Evolutionary conservation across 352 stramenopile species (phyloP).

Genomic region (Salisapilia sapeloensis): DNA sequence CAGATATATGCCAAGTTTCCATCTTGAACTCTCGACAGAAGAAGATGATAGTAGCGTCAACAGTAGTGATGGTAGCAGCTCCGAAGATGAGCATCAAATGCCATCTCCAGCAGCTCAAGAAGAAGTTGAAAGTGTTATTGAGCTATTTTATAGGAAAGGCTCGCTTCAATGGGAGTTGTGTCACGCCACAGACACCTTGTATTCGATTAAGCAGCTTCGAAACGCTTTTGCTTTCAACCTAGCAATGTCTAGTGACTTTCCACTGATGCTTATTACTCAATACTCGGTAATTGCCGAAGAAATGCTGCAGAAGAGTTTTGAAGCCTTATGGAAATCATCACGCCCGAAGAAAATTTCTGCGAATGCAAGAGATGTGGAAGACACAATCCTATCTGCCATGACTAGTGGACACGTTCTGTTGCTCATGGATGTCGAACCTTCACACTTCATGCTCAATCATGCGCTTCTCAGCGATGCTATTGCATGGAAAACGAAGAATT

Average conservation of each 20-base stretch:
- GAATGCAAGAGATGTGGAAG: conserved; percentile 13
- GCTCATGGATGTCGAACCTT: conserved; percentile 32
- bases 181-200: neutral
- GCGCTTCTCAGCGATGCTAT: conserved; percentile 8
- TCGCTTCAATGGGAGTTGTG: neutral
- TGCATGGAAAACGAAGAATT: conserved; percentile 12
- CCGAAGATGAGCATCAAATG: conserved; percentile 1
- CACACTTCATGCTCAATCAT: conserved; percentile 8
- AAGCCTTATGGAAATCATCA: conserved; percentile 19
- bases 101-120: neutral
- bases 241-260: conserved; percentile 6
- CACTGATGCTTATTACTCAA: conserved; percentile 20
- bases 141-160: too few species aligned
- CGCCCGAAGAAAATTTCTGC: conserved; percentile 22
- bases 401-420: conserved; percentile 28
- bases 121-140: neutral
- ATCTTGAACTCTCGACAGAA: conserved; percentile 2
- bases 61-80: too few species aligned
- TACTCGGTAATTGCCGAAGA: conserved; percentile 20
- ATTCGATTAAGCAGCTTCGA: neutral
- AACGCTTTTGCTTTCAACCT: neutral
- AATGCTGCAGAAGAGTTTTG: conserved; percentile 18
- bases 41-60: neutral
- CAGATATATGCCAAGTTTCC: conserved; percentile 1
- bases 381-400: conserved; percentile 14